Evolutionary conservation across 2,329 filamentous ascomycete species (phyloP), one percentile per base, ranked within the genome.

Genomic region (Exophiala phaeomuriformis): DNA sequence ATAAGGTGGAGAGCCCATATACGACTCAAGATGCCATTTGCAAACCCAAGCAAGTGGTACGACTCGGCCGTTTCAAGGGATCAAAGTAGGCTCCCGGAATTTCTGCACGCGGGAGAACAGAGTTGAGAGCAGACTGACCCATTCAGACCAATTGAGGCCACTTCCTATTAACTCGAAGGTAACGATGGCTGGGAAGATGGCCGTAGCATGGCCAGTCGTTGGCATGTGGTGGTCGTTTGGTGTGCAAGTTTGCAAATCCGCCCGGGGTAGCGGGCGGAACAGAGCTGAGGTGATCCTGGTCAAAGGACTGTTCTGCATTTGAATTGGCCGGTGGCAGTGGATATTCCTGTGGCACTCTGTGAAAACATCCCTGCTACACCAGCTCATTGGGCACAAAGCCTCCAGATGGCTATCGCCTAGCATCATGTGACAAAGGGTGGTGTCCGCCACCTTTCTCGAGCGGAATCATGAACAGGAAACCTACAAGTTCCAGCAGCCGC

Each of bases 141-240:
- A 5, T 28, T 10, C 28, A 41, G 39, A 10, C n/a, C 39, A 28
- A 27, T 28, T 28, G 39, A 44, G 31, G 43, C 53, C 48, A 32
- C 30, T 52, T 36, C 39, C 53, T 41, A 41, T 4, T 35, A 19
- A 19, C 19, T 19, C 19, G 19, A 19, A 19, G 19, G 19, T 19
- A 19, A 19, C 51, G 58, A 55, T 58, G 53, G 49, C 49, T 56
- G 47, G 59, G 40, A 19, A 44, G 53, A 59, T 40, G 45, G 46
- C 47, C 46, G 30, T 40, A 47, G 53, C 58, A 57, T 47, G 49
- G 49, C 61, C 61, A 63, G 56, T 63, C 58, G 50, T 51, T 60
- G 49, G 46, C 39, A 51, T 35, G n/a, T 50, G 39, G 29, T 40
- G 30, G 30, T 42, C 5, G 30, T 44, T 40, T 35, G 53, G 19